A percentile compares a stretch with the other conserved stretches of the same genome.
Conservation (phyloP, 1,284 basidiomycete species). For the Heliocybe sulcata region DNA sequence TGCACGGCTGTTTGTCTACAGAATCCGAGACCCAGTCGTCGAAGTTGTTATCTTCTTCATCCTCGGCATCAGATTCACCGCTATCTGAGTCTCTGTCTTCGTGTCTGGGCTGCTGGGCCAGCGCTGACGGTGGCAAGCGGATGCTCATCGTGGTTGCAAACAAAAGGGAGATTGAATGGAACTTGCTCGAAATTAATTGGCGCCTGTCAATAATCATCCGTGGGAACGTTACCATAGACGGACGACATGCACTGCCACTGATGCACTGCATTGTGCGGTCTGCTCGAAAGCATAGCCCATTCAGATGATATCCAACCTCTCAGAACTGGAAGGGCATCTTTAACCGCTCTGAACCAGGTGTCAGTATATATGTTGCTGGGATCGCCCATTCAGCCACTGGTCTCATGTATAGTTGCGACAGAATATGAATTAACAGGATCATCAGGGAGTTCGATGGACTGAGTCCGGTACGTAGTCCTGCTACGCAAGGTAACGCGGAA, state of each 20-base stretch:
- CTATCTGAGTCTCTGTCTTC: neutral
- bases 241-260: neutral
- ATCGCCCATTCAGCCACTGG: too few relatives aligned
- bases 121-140: neutral
- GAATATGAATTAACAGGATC: too few relatives aligned
- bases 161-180: neutral
- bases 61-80: conserved; percentile 20
- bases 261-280: too few relatives aligned
- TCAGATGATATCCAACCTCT: too few relatives aligned
- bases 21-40: conserved; percentile 79
- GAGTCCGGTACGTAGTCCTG: too few relatives aligned
- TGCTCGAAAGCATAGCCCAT: too few relatives aligned
- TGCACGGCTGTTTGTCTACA: conserved; percentile 44
- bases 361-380: too few relatives aligned
- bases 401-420: too few relatives aligned
- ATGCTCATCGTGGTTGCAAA: neutral
- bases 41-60: conserved; percentile 64
- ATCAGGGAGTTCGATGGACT: too few relatives aligned
- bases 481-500: too few relatives aligned
- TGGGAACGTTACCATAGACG: neutral
- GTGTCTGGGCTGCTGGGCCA: neutral
- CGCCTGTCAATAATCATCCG: neutral
- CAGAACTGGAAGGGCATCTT: too few relatives aligned
- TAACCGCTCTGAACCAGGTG: too few relatives aligned
- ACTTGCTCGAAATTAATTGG: neutral